Evolutionary conservation across 1,284 basidiomycete species (phyloP).

Genomic region (Limonomyces culmigenus): DNA sequence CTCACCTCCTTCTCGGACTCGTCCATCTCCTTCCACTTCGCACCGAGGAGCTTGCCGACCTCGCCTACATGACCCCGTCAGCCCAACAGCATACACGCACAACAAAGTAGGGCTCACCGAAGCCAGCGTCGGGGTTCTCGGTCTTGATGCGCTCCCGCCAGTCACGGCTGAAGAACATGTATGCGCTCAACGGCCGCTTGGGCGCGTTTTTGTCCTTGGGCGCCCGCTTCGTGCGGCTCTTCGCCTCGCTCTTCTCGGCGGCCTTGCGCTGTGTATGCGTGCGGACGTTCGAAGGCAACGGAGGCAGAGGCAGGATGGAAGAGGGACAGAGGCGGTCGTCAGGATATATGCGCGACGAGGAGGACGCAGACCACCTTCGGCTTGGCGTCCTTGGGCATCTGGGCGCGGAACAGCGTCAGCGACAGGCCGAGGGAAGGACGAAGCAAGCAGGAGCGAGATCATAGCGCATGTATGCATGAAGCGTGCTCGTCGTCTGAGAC

Average conservation of each 20-base stretch:
- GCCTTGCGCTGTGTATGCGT: slow-evolving; percentile 42
- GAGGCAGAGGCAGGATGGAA: no score
- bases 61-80: slow-evolving; percentile 31
- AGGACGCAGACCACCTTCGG: slow-evolving; percentile 33
- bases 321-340: slow-evolving; percentile 5
- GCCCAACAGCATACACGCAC: slow-evolving; percentile 4
- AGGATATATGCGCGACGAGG: slow-evolving; percentile 5
- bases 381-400: slow-evolving; percentile 79
- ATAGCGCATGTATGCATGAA: no score
- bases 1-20: slow-evolving; percentile 47
- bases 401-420: slow-evolving; percentile 16
- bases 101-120: slow-evolving; percentile 38
- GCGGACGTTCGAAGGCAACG: slow-evolving; percentile 5
- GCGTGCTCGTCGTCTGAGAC: no score
- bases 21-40: slow-evolving; percentile 80
- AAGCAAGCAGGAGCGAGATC: no score
- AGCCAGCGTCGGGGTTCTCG: slow-evolving; percentile 89
- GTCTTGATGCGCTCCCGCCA: slow-evolving; percentile 89
- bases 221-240: slow-evolving; percentile 22
- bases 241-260: slow-evolving; percentile 50
- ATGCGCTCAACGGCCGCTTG: slow-evolving; percentile 85
- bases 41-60: slow-evolving; percentile 75
- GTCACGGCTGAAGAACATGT: slow-evolving; percentile 98
- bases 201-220: slow-evolving; percentile 77
- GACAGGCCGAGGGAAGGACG: no score